Conservation (phyloP, 148 eudicot species). For the Persicaria maculosa region DNA sequence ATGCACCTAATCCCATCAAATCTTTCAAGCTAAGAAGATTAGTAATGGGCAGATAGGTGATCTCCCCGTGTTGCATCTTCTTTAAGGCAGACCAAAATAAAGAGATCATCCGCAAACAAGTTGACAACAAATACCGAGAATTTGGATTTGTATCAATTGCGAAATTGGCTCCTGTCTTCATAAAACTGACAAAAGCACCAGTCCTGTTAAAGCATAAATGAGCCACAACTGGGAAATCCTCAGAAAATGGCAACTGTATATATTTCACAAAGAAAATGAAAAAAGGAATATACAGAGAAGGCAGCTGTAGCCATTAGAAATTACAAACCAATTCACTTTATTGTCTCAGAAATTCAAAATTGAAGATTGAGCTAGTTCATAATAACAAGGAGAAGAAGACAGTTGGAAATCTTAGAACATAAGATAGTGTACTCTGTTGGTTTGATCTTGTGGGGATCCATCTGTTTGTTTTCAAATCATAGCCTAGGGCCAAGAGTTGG, state of each 20-base stretch:
- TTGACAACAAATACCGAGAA: too few relatives aligned
- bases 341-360: conserved; percentile 8
- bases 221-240: background rate
- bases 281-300: background rate
- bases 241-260: conserved; percentile 1
- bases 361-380: conserved; percentile 5
- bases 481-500: conserved; percentile 26
- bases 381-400: background rate
- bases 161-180: too few relatives aligned
- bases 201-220: too few relatives aligned
- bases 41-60: too few relatives aligned
- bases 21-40: too few relatives aligned
- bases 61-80: too few relatives aligned
- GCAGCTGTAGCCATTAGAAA: conserved; percentile 5
- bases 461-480: conserved; percentile 5
- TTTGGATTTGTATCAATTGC: too few relatives aligned
- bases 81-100: too few relatives aligned
- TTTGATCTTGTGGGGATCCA: too few relatives aligned
- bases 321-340: background rate
- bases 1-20: too few relatives aligned
- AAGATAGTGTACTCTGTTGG: background rate
- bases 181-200: too few relatives aligned
- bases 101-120: too few relatives aligned
- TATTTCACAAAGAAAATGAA: background rate
- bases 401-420: background rate